Evolutionary conservation across 2,329 filamentous ascomycete species (phyloP), one percentile per base, ranked within the genome.

Genomic region (Phyllosticta ampelicida): DNA sequence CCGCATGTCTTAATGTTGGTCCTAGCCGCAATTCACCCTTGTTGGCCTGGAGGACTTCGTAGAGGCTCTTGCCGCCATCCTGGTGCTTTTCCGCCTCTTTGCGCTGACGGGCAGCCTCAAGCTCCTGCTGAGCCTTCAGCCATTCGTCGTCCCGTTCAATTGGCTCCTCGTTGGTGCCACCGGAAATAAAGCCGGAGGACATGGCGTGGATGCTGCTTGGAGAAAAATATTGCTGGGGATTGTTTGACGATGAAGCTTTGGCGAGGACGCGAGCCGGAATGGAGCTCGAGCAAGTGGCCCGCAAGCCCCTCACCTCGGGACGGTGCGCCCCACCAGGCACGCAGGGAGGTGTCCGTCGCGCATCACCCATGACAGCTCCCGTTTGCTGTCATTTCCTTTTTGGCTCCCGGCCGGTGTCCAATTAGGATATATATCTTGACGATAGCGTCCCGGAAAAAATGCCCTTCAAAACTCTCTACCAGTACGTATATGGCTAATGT

Each of bases 11-110:
- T 8, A 48, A n/a, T 16, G 9, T 28, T 23, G 21, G 28, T 30
- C 29, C 11, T 18, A 21, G 53, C 10, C 19, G 19, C 19, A 36
- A 61, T 60, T 62, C 65, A 86, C 85, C 86, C 82, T 91, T 92
- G 72, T 94, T 94, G 50, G 86, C 88, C 73, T 92, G 86, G 55
- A 94, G 72, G 1, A 87, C 79, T 50, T 91, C 89, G 68, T 80
- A 94, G 26, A 94, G 76, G 55, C 79, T 85, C 71, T 80, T 84
- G 64, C 86, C 81, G 30, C 74, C 76, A 18, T 76, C 72, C 57
- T 75, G 69, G 58, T 74, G 71, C 59, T 77, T 74, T 60, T 78
- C 72, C 58, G 81, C 79, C 28, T 80, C 78, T 60, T 82, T 79
- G 60, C 74, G 74, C 62, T 72, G 74, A 48, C 83, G 77, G 62